These are phyloP conservation scores for Tylopilus vinaceipallidus DNA, from an alignment of 768 basidiomycete species.

Conservation along the genomic window DNA sequence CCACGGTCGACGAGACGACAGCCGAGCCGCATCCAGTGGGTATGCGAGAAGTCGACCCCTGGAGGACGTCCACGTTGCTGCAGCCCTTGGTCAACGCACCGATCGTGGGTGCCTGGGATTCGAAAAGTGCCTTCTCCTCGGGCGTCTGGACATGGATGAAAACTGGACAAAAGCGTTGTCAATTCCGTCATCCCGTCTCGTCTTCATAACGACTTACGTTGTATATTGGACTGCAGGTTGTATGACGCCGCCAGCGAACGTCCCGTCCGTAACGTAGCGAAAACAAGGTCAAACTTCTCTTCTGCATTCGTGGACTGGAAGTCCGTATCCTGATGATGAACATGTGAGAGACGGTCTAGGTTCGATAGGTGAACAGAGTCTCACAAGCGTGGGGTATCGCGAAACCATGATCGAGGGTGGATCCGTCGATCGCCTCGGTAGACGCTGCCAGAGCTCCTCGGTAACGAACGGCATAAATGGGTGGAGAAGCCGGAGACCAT, in stretches of 20 bases:
- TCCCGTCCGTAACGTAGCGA: constrained; percentile 68
- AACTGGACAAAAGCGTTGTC: constrained; percentile 40
- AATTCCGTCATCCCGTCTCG: background rate
- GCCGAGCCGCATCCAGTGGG: constrained; percentile 81
- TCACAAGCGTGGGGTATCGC: constrained; percentile 74
- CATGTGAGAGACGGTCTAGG: background rate
- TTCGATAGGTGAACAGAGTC: constrained; percentile 28
- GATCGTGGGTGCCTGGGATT: constrained; percentile 73
- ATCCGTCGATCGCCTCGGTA: constrained; percentile 84
- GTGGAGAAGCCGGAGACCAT: constrained; percentile 86
- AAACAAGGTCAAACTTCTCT: constrained; percentile 82
- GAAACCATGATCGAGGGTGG: constrained; percentile 87
- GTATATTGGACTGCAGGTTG: constrained; percentile 78
- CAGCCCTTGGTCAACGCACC: constrained; percentile 85
- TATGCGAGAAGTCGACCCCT: constrained; percentile 55
- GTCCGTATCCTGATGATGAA: constrained; percentile 46
- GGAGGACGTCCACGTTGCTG: constrained; percentile 69
- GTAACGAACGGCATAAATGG: constrained; percentile 99
- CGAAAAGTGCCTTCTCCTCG: constrained; percentile 63
- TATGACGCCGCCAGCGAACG: constrained; percentile 63
- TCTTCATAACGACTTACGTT: constrained; percentile 5
- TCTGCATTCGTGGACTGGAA: constrained; percentile 73
- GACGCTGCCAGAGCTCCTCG: constrained; percentile 96
- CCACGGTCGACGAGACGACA: constrained; percentile 71
- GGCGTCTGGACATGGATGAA: constrained; percentile 71